Evolutionary conservation across 106 monocot genomes (phyloP).

Genomic region (Allium sativum): DNA sequence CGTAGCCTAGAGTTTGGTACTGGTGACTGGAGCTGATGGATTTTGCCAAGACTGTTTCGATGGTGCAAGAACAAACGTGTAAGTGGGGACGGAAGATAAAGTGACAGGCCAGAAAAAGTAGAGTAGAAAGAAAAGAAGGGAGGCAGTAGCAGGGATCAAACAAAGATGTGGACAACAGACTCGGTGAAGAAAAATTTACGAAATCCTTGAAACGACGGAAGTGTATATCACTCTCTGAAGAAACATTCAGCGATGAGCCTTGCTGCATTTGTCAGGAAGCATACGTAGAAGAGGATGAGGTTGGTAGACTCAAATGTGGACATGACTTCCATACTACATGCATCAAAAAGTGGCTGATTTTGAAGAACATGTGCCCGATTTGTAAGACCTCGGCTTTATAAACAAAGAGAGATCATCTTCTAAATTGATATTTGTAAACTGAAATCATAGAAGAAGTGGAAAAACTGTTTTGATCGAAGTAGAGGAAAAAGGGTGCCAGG

Average conservation of each 20-base stretch:
- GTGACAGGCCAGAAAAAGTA: too few relatives aligned
- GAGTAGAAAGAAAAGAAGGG: too few relatives aligned
- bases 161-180: constrained; percentile 73
- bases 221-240: constrained; percentile 7
- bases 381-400: constrained; percentile 48
- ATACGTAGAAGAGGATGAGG: constrained; percentile 35
- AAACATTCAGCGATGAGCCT: constrained; percentile 26
- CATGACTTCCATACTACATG: constrained; percentile 68
- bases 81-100: too few relatives aligned
- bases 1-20: too few relatives aligned
- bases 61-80: too few relatives aligned
- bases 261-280: constrained; percentile 70
- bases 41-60: too few relatives aligned
- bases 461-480: too few relatives aligned
- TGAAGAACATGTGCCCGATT: constrained; percentile 71
- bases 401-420: constrained; percentile 1
- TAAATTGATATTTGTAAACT: too few relatives aligned
- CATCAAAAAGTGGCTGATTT: constrained; percentile 61
- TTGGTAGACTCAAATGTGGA: constrained; percentile 42
- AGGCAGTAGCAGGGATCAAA: too few relatives aligned
- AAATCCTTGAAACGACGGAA: constrained; percentile 53
- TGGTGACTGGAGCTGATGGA: too few relatives aligned
- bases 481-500: too few relatives aligned
- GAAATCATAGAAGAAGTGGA: too few relatives aligned
- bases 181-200: constrained; percentile 49